A percentile compares a stretch with the other conserved stretches of the same genome.
Conservation (phyloP, 345 rosid species). For the Rubroshorea leprosula region DNA sequence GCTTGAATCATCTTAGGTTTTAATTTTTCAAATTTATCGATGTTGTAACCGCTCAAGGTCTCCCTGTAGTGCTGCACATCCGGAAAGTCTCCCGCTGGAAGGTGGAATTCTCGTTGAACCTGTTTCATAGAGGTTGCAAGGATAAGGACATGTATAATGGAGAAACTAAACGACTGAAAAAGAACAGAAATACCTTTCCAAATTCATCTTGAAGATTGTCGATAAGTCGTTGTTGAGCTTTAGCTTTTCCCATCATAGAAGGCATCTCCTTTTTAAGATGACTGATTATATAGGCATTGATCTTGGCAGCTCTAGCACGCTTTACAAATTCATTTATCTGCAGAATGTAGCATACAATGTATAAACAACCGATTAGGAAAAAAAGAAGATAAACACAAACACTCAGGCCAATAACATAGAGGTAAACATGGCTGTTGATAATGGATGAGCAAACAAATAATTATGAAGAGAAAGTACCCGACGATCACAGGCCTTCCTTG, state of each 20-base stretch:
- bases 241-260: slow-evolving; percentile 87
- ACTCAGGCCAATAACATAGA: no score
- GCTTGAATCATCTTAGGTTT: slow-evolving; percentile 87
- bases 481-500: slow-evolving; percentile 92
- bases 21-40: slow-evolving; percentile 80
- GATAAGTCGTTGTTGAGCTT: slow-evolving; percentile 70
- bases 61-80: slow-evolving; percentile 71
- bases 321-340: slow-evolving; percentile 95
- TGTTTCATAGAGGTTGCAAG: slow-evolving; percentile 14
- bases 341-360: not conserved
- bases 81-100: slow-evolving; percentile 82
- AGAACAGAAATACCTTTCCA: slow-evolving; percentile 47
- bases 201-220: slow-evolving; percentile 77
- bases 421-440: no score
- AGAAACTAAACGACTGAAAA: no score
- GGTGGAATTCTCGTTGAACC: slow-evolving; percentile 83
- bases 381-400: no score
- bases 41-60: slow-evolving; percentile 58
- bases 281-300: slow-evolving; percentile 83
- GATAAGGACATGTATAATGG: no score
- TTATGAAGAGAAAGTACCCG: slow-evolving; percentile 34
- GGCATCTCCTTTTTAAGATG: slow-evolving; percentile 98
- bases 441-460: no score
- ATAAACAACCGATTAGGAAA: no score
- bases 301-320: slow-evolving; percentile 89